Percentiles rank a stretch among this genome's conserved stretches.
Evolutionary conservation across 1,139 yeast genomes (phyloP).

Genomic region (Zygosaccharomyces sapae): DNA sequence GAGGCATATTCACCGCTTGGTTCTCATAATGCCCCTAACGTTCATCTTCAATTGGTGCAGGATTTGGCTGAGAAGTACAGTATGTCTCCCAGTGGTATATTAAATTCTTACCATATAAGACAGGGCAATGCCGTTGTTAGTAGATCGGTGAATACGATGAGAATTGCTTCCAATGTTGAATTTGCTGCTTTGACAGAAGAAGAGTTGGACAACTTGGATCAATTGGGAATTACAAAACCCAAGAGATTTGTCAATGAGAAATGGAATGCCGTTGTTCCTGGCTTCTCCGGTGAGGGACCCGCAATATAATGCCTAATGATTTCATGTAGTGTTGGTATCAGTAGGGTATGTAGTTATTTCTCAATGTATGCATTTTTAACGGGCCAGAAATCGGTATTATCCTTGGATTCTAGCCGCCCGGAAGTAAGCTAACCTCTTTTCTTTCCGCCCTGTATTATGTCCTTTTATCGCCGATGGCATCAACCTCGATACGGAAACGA

Average conservation of each 20-base stretch:
- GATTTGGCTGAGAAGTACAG: conserved; percentile 45
- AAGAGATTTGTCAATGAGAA: conserved; percentile 37
- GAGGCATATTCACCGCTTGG: conserved; percentile 64
- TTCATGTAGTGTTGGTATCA: too few species aligned
- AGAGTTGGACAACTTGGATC: conserved; percentile 43
- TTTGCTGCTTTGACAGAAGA: conserved; percentile 44
- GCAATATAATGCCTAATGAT: too few species aligned
- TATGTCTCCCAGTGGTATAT: conserved; percentile 44
- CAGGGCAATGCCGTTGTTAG: conserved; percentile 53
- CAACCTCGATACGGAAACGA: background rate
- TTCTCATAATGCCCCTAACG: conserved; percentile 50
- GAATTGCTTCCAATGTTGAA: conserved; percentile 33
- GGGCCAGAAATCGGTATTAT: background rate
- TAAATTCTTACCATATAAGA: conserved; percentile 52
- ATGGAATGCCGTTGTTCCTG: conserved; percentile 32
- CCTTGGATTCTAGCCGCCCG: background rate
- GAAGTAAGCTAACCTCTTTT: background rate
- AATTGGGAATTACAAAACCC: conserved; percentile 46
- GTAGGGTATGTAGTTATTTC: background rate
- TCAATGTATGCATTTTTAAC: background rate
- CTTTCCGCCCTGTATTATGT: background rate
- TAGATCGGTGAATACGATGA: conserved; percentile 43
- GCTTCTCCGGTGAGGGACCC: conserved; percentile 23
- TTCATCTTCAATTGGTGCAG: conserved; percentile 42
- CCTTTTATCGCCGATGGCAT: background rate